Percentiles rank a stretch among this genome's conserved stretches.
These are phyloP conservation scores for Didymella arachidicola DNA, from an alignment of 2,329 filamentous ascomycete genomes.

Conservation along the genomic window DNA sequence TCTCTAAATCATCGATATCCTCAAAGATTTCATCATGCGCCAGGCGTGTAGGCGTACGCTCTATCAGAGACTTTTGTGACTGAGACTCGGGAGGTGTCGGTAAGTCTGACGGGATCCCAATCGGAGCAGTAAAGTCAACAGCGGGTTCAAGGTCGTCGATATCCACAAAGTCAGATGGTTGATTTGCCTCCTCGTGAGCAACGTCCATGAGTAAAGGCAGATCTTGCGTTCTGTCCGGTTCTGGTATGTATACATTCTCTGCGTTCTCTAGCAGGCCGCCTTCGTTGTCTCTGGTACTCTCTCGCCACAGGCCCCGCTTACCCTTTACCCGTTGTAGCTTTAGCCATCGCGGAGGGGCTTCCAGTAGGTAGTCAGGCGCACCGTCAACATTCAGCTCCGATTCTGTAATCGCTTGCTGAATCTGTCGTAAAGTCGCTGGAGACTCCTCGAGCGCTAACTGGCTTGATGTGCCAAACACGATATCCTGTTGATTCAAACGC, in stretches of 20 bases:
- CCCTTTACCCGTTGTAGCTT: slow-evolving; percentile 31
- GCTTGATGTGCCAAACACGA: slow-evolving; percentile 53
- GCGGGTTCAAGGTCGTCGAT: slow-evolving; percentile 31
- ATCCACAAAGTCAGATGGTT: slow-evolving; percentile 23
- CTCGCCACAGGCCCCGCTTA: slow-evolving; percentile 43
- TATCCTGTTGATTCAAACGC: slow-evolving; percentile 42
- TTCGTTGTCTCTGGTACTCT: slow-evolving; percentile 43
- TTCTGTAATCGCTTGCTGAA: slow-evolving; percentile 46
- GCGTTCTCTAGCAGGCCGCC: slow-evolving; percentile 41
- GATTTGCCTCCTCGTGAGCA: slow-evolving; percentile 16
- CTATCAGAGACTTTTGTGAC: neutral
- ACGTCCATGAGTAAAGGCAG: slow-evolving; percentile 39
- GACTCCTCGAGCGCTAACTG: slow-evolving; percentile 51
- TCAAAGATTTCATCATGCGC: slow-evolving; percentile 21
- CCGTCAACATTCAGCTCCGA: slow-evolving; percentile 39
- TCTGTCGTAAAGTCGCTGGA: slow-evolving; percentile 45
- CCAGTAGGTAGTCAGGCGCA: neutral
- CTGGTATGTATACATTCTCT: slow-evolving; percentile 38
- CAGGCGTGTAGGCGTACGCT: neutral
- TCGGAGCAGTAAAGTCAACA: slow-evolving; percentile 15
- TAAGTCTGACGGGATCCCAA: slow-evolving; percentile 35
- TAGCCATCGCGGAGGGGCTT: slow-evolving; percentile 25
- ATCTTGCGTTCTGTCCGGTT: slow-evolving; percentile 44
- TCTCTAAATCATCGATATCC: slow-evolving; percentile 38
- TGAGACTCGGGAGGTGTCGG: slow-evolving; percentile 26